Evolutionary conservation across 2,329 filamentous ascomycete species (phyloP), one percentile per base, ranked within the genome.

Genomic region (Capronia coronata): DNA sequence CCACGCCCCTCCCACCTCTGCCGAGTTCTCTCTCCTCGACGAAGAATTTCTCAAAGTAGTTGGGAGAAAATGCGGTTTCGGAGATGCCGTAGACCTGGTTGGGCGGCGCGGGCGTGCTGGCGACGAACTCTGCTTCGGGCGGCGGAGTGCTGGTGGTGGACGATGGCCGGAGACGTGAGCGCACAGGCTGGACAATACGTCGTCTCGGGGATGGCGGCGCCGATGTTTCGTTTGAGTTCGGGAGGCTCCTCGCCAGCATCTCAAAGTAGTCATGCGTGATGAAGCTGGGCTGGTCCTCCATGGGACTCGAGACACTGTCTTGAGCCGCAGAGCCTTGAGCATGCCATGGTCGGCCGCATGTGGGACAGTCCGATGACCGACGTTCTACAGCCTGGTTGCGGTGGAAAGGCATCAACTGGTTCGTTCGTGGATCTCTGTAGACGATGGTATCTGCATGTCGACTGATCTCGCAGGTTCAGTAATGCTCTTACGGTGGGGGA

Each of bases 211-310:
- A 74, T 2, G 75, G 64, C 29, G 76, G 71, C 49, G 67, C 61
- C 46, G 70, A 69, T 40, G 64, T 62, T 59, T 66, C 72, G 67
- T 62, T 75, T 67, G 68, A 82, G 40, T 62, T 71, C 47, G 75
- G 75, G 44, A 72, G 69, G 58, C 76, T 82, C 43, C 76, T 70
- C 38, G 80, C 85, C 34, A 98, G 82, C 85, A 97, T 90, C 62
- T 87, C 87, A 68, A 98, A 98, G 73, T 98, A 98, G 44, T 89
- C 82, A 2, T 90, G 90, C 62, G 90, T 84, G 60, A 96, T 86
- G 64, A 90, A 97, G 29, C 49, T 83, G 78, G 42, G 84, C 77
- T 61, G 63, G 66, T 56, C 60, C 64, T 58, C 52, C 57, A 56
- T 40, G 57, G 43, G 50, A 44, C 63, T 63, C n/a, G 55, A 51